phyloP scores from a whole-genome alignment of 352 stramenopile species.

The Phytophthora nicotianae region DNA sequence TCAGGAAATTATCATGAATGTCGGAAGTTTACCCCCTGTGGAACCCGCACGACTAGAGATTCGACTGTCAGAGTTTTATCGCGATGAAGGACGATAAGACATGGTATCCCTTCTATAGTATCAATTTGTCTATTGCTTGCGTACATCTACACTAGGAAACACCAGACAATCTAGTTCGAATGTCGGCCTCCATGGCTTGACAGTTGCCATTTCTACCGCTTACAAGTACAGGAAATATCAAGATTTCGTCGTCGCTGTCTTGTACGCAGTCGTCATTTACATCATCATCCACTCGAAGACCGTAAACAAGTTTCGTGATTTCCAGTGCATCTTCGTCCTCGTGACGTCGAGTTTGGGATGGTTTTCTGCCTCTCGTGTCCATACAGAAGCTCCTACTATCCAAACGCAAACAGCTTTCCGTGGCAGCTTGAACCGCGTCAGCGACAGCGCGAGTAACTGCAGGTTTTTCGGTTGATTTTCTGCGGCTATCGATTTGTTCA shows the following conservation, averaged over 20 bases:
- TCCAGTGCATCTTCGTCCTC: slow-evolving; percentile 10
- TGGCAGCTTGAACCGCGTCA: slow-evolving; percentile 27
- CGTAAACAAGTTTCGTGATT: slow-evolving; percentile 4
- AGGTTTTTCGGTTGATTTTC: slow-evolving; percentile 8
- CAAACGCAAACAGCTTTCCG: slow-evolving; percentile 19
- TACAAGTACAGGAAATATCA: slow-evolving; percentile 12
- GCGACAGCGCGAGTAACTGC: slow-evolving; percentile 17
- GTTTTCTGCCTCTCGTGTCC: slow-evolving; percentile 8
- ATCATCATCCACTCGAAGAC: slow-evolving; percentile 10
- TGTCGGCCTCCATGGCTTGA: slow-evolving; percentile 19
- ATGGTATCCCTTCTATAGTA: not conserved
- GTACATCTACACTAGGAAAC: slow-evolving; percentile 2
- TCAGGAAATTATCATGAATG: slow-evolving; percentile 39
- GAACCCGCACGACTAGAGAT: slow-evolving; percentile 61
- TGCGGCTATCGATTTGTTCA: slow-evolving; percentile 36
- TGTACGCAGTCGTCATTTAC: slow-evolving; percentile 2
- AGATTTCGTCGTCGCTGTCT: slow-evolving; percentile 26
- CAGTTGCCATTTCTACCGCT: slow-evolving; percentile 9
- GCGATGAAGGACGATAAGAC: slow-evolving; percentile 9
- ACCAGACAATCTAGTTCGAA: slow-evolving; percentile 8
- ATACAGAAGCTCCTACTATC: slow-evolving; percentile 13
- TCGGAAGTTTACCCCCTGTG: slow-evolving; percentile 36
- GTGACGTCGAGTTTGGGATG: not conserved
- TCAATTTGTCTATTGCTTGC: not conserved
- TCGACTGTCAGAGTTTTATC: slow-evolving; percentile 64